Percentiles rank a stretch among this genome's conserved stretches.
These are phyloP conservation scores for Syzygium aromaticum DNA, from an alignment of 345 rosid genomes.

Conservation along the genomic window DNA sequence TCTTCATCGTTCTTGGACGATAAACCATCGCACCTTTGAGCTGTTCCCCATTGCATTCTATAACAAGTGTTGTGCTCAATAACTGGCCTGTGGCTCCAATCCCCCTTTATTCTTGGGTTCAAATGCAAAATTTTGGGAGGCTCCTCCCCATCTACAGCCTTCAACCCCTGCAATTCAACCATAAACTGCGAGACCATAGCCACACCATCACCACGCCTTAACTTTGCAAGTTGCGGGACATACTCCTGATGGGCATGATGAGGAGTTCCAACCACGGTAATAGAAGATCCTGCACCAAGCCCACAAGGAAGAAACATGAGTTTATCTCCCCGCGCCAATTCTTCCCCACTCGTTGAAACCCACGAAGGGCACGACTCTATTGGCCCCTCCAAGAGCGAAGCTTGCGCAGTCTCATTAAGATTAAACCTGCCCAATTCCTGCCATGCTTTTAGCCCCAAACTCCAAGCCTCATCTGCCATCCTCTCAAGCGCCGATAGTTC, in stretches of 20 bases:
- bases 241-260: conserved; percentile 77
- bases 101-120: conserved; percentile 91
- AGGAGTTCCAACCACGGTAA: conserved; percentile 90
- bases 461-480: conserved; percentile 96
- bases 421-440: conserved; percentile 56
- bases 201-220: conserved; percentile 36
- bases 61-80: conserved; percentile 98
- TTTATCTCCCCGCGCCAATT: conserved; percentile 49
- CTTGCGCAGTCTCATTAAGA: conserved; percentile 26
- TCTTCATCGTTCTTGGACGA: conserved; percentile 74
- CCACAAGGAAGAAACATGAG: conserved; percentile 95
- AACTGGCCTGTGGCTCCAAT: conserved; percentile 80
- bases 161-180: conserved; percentile 92
- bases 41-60: conserved; percentile 98
- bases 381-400: conserved; percentile 31
- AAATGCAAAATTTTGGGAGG: conserved; percentile 94
- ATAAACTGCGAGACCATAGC: conserved; percentile 89
- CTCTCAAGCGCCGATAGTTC: conserved; percentile 59
- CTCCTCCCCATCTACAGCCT: conserved; percentile 89
- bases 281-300: conserved; percentile 86
- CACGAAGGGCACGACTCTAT: conserved; percentile 72
- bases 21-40: conserved; percentile 91
- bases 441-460: conserved; percentile 89
- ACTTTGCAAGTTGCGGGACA: conserved; percentile 62
- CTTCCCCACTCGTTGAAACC: conserved; percentile 67